Evolutionary conservation across 139 green algal genomes (phyloP), one percentile per base, ranked within the genome.

Genomic region (Haematococcus lacustris): DNA sequence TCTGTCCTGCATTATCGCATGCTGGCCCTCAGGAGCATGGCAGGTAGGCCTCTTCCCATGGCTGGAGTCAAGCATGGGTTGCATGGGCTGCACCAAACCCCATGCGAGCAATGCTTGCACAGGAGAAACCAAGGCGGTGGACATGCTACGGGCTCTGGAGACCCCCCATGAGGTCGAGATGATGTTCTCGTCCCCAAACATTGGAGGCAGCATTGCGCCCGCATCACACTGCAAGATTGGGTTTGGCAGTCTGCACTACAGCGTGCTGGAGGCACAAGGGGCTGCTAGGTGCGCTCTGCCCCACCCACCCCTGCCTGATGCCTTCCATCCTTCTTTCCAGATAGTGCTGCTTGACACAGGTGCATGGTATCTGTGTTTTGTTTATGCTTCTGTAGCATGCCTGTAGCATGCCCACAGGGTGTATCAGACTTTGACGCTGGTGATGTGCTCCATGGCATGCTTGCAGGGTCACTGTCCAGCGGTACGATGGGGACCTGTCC

Each of bases 161-260:
- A n/a, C n/a, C n/a, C n/a, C n/a, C n/a, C n/a, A n/a, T n/a, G n/a
- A n/a, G n/a, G n/a, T n/a, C n/a, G n/a, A n/a, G n/a, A n/a, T n/a
- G n/a, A n/a, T n/a, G n/a, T n/a, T n/a, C n/a, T n/a, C n/a, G n/a
- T n/a, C n/a, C n/a, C n/a, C n/a, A n/a, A n/a, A n/a, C n/a, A n/a
- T n/a, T n/a, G n/a, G n/a, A n/a, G n/a, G n/a, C n/a, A n/a, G n/a
- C n/a, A n/a, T n/a, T n/a, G n/a, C n/a, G n/a, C n/a, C n/a, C n/a
- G n/a, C n/a, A n/a, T n/a, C n/a, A n/a, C n/a, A n/a, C n/a, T n/a
- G 53, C 53, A 63, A 63, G 53, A 6, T 63, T 25, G 53, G 53
- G 26, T 63, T 63, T 28, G 33, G 53, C 53, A 33, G 7, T 28
- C 32, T 63, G 53, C 53, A 63, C 53, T 63, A 63, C 53, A 37